Percentiles rank a stretch among this genome's conserved stretches.
Evolutionary conservation across 306 rosid species (phyloP).

Genomic region (Rosa chinensis): DNA sequence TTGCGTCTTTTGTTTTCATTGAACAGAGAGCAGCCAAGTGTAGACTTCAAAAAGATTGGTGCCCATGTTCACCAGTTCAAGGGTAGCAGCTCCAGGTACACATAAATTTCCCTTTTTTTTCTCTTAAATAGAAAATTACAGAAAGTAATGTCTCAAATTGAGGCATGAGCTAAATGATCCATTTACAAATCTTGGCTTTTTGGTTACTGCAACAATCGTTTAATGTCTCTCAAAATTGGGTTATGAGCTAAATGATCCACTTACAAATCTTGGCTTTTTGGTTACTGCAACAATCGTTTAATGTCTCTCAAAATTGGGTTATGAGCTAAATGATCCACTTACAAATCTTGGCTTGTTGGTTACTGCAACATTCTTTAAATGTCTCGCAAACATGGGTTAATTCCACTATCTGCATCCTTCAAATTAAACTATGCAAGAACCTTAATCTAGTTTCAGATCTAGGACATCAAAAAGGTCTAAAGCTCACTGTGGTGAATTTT

Average conservation of each 20-base stretch:
- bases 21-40: slow-evolving; percentile 61
- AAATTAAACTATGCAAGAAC: background rate
- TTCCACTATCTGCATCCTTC: background rate
- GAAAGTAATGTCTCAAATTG: background rate
- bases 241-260: background rate
- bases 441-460: slow-evolving; percentile 8
- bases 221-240: background rate
- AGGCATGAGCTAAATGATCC: background rate
- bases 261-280: background rate
- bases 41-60: slow-evolving; percentile 88
- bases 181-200: background rate
- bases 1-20: slow-evolving; percentile 12
- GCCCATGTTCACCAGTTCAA: slow-evolving; percentile 95
- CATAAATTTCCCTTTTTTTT: slow-evolving; percentile 8
- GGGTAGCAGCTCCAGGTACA: slow-evolving; percentile 98
- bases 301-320: background rate
- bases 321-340: slow-evolving; percentile 1
- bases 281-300: background rate
- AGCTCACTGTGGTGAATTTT: slow-evolving; percentile 12
- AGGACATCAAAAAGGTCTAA: background rate
- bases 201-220: background rate
- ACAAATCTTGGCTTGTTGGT: background rate
- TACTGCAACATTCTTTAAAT: background rate
- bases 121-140: background rate
- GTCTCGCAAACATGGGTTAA: background rate